Conservation (phyloP, 176 grass and related monocot genomes). For the Dactylis glomerata region DNA sequence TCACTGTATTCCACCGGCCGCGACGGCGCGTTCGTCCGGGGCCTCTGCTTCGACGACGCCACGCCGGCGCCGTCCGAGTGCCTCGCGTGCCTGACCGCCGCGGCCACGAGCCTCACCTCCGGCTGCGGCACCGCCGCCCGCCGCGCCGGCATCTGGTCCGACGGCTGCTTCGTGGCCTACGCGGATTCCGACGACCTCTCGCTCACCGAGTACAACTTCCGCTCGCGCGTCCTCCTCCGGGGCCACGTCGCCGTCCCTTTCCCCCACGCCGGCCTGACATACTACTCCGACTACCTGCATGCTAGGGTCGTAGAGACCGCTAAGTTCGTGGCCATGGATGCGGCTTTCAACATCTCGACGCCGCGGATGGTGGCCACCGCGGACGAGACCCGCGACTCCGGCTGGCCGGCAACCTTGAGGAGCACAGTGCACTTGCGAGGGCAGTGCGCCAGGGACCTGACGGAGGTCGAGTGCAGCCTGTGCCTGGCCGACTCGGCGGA, state of each 20-base stretch:
- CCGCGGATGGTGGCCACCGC: not conserved
- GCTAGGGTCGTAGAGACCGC: not conserved
- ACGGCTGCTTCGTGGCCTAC: not conserved
- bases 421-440: not conserved
- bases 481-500: not conserved
- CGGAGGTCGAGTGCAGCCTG: not conserved
- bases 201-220: not conserved
- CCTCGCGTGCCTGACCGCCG: not conserved
- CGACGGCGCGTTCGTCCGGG: not conserved
- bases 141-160: not conserved
- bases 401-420: not conserved
- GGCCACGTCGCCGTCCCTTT: not conserved
- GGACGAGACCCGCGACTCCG: not conserved
- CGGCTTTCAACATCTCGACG: not conserved
- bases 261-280: not conserved
- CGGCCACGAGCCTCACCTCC: not conserved
- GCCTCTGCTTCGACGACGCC: not conserved
- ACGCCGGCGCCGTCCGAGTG: not conserved
- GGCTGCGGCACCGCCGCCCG: not conserved
- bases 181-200: not conserved
- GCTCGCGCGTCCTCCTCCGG: not conserved
- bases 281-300: not conserved
- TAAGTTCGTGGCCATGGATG: not conserved
- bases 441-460: not conserved
- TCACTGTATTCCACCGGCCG: not conserved